phyloP scores from a whole-genome alignment of 345 rosid species.

The Bruguiera sexangula region DNA sequence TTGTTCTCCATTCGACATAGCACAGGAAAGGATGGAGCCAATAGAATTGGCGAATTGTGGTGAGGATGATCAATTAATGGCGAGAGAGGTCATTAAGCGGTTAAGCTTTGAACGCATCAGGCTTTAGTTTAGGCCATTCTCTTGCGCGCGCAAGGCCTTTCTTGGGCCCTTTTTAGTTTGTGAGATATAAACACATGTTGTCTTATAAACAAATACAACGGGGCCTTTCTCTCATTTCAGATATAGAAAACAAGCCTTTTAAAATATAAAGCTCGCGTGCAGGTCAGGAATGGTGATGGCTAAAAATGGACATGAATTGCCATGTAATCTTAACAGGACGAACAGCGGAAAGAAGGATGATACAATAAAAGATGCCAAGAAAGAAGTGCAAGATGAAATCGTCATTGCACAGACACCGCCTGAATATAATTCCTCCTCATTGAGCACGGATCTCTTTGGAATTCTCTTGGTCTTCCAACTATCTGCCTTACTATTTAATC shows the following conservation, averaged over 20 bases:
- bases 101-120: slow-evolving; percentile 32
- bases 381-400: slow-evolving; percentile 4
- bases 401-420: slow-evolving; percentile 9
- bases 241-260: too few relatives aligned
- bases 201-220: too few relatives aligned
- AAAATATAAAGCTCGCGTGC: slow-evolving; percentile 11
- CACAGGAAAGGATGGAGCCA: slow-evolving; percentile 38
- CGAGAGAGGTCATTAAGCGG: slow-evolving; percentile 27
- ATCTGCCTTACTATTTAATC: slow-evolving; percentile 17
- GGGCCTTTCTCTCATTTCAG: too few relatives aligned
- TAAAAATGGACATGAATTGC: slow-evolving; percentile 1
- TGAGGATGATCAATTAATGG: slow-evolving; percentile 19
- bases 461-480: slow-evolving; percentile 36
- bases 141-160: too few relatives aligned
- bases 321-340: slow-evolving; percentile 1
- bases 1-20: slow-evolving; percentile 39
- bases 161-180: too few relatives aligned
- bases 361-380: not conserved
- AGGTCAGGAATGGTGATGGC: slow-evolving; percentile 6
- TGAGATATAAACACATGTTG: too few relatives aligned
- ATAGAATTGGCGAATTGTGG: slow-evolving; percentile 5
- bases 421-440: slow-evolving; percentile 8
- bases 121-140: slow-evolving; percentile 10
- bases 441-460: slow-evolving; percentile 28
- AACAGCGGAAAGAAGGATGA: not conserved